Base-by-base conservation (phyloP, 257 asterid genomes). In the Solanum tarijense region DNA sequence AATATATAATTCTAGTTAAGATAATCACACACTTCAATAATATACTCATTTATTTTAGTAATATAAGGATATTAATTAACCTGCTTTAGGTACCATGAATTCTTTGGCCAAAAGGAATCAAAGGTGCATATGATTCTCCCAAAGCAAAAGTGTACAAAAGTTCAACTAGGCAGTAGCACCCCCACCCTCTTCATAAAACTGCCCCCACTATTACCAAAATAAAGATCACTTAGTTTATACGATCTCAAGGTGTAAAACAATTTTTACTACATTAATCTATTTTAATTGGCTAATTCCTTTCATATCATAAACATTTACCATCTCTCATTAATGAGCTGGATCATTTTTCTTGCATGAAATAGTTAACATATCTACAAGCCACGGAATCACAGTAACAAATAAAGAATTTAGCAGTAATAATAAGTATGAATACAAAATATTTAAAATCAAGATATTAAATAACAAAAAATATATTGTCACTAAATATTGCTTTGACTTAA, bases 51-150 rank as follows among this genome's bases (percentile, higher is more conserved):
- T 29, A 48, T 39, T 39, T 48, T 31, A 69, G 9, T 16, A 7
- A 72, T 16, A 72, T 4, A 31, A 72, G 21, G 43, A 31, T 12
- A 69, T 13, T 13, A 39, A 9, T 9, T 16, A 34, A 35, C 31
- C 9, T 34, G 18, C 35, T 38, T 39, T 78, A 41, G n/a, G n/a
- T 78, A 25, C 8, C 5, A 41, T 9, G 60, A n/a, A 39, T 78
- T 78, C n/a, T 79, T 43, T 43, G 38, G 91, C 87, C 82, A 88
- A 85, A 94, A 89, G 83, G 89, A 88, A 88, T 88, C 90, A 72
- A 90, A 85, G 62, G 41, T 62, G 92, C 94, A 93, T 93, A 92
- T 18, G 93, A 89, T 93, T 90, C 94, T 86, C 85, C 90, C 87
- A 48, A 46, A 13, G 2, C 55, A 46, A 13, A 46, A 46, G 12